Base-by-base conservation (phyloP, 2,329 filamentous ascomycete genomes). In the Pyrenochaeta sp. region DNA sequence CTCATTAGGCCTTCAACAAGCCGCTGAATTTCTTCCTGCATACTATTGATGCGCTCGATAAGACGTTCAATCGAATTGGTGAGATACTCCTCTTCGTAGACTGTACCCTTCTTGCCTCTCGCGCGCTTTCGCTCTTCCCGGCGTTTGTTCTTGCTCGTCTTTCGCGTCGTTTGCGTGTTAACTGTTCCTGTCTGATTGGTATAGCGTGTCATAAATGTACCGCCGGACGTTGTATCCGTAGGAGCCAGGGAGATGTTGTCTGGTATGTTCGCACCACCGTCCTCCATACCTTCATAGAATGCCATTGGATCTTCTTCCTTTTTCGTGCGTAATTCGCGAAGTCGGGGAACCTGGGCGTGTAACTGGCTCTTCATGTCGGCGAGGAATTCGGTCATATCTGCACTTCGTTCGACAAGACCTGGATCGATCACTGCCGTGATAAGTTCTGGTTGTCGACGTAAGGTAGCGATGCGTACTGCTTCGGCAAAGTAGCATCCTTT, bases 31-130 rank as follows among this genome's bases (percentile, higher is more conserved):
- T 99, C 95, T 0, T 86, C 84, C 50, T 88, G 85, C 2, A 90
- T 85, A 24, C 83, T 83, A 75, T 93, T 92, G 24, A 97, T 87
- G 36, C 93, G 85, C 75, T 96, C 92, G 13, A 97, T 86, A 34
- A 99, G 83, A 25, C 95, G 84, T 12, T 90, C 86, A 36, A 98
- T 88, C 66, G 90, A 94, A 76, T 93, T 95, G 57, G 97, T 89
- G 5, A 99, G 86, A 77, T 99, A 99, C 78, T 98, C 95, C 74
- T 98, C 94, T 77, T 99, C 95, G 77, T 99, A 99, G 5, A 99
- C 91, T 15, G 92, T 97, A 10, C 95, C 95, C 82, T 98, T 98
- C 77, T 97, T 94, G 25, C 95, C 95, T 7, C 92, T 84, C 0
- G 95, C 95, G 15, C 94, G 88, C 85, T 99, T 99, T 77, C 96